phyloP scores from a whole-genome alignment of 768 basidiomycete genomes.

The Lyophyllum shimeji region DNA sequence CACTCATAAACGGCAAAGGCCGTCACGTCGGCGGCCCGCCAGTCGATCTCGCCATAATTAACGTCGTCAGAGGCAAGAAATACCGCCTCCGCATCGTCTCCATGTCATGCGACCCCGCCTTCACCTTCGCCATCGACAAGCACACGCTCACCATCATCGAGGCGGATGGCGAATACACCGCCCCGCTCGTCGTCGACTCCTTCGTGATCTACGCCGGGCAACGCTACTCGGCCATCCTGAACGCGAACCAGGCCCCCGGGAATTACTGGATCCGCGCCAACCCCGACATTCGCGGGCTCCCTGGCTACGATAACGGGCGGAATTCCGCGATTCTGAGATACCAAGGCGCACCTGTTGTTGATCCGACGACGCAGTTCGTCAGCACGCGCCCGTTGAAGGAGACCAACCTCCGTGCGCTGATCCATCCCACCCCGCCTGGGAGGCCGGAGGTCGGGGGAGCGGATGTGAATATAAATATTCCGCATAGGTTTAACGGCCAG shows the following conservation, averaged over 20 bases:
- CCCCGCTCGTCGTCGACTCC: neutral
- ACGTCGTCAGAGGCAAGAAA: slow-evolving; percentile 31
- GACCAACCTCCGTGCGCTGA: neutral
- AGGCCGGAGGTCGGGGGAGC: neutral
- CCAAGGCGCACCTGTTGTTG: slow-evolving; percentile 20
- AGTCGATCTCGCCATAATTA: slow-evolving; percentile 32
- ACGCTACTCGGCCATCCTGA: neutral
- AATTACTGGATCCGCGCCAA: slow-evolving; percentile 41
- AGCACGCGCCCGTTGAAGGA: neutral
- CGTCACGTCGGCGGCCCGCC: neutral
- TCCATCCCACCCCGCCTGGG: slow-evolving; percentile 11
- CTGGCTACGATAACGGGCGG: slow-evolving; percentile 29
- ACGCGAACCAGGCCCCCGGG: slow-evolving; percentile 22
- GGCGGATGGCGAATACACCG: neutral
- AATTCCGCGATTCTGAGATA: slow-evolving; percentile 44
- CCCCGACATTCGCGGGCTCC: slow-evolving; percentile 22
- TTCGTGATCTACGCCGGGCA: neutral
- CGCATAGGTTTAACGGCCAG: neutral
- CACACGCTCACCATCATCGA: slow-evolving; percentile 27
- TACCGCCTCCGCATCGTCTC: slow-evolving; percentile 48
- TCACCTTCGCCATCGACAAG: slow-evolving; percentile 40
- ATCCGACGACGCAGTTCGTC: slow-evolving; percentile 32
- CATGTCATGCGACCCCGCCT: slow-evolving; percentile 44
- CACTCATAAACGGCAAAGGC: neutral
- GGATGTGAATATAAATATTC: neutral